Conservation (phyloP, 106 monocot species). For the Vanilla planifolia region DNA sequence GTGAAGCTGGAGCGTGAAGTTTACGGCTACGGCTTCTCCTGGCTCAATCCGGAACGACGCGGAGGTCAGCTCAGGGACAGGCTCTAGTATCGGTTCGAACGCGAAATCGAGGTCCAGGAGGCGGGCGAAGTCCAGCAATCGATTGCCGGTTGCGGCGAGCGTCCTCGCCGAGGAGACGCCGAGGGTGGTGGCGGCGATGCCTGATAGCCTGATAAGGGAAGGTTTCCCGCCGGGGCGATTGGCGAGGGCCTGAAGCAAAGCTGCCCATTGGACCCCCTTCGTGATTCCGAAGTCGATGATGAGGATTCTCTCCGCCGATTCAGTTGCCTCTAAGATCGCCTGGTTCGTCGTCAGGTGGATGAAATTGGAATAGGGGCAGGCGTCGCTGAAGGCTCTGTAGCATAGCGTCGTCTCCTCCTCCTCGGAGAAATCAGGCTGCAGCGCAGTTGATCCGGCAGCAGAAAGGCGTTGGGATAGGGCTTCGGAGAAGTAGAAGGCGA, state of each 20-base stretch:
- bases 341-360: slow-evolving; percentile 95
- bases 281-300: slow-evolving; percentile 88
- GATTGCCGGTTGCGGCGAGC: slow-evolving; percentile 61
- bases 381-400: slow-evolving; percentile 85
- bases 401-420: slow-evolving; percentile 74
- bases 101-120: slow-evolving; percentile 76
- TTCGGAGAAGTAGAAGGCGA: slow-evolving; percentile 80
- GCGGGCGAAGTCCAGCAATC: slow-evolving; percentile 64
- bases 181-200: slow-evolving; percentile 53
- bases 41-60: slow-evolving; percentile 40
- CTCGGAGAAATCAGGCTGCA: slow-evolving; percentile 19
- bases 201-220: slow-evolving; percentile 63
- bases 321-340: slow-evolving; percentile 89
- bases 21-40: slow-evolving; percentile 68
- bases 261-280: slow-evolving; percentile 93
- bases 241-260: slow-evolving; percentile 85
- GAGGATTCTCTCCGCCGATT: slow-evolving; percentile 58
- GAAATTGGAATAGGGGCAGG: slow-evolving; percentile 93
- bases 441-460: slow-evolving; percentile 6
- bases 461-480: slow-evolving; percentile 56
- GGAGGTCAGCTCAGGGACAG: slow-evolving; percentile 39
- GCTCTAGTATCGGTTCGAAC: slow-evolving; percentile 62
- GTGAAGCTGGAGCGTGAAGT: slow-evolving; percentile 93
- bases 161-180: slow-evolving; percentile 29
- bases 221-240: slow-evolving; percentile 76